Percentiles rank a stretch among this genome's conserved stretches.
Evolutionary conservation across 2,329 filamentous ascomycete species (phyloP).

Genomic region (Ceratocystiopsis sp.): DNA sequence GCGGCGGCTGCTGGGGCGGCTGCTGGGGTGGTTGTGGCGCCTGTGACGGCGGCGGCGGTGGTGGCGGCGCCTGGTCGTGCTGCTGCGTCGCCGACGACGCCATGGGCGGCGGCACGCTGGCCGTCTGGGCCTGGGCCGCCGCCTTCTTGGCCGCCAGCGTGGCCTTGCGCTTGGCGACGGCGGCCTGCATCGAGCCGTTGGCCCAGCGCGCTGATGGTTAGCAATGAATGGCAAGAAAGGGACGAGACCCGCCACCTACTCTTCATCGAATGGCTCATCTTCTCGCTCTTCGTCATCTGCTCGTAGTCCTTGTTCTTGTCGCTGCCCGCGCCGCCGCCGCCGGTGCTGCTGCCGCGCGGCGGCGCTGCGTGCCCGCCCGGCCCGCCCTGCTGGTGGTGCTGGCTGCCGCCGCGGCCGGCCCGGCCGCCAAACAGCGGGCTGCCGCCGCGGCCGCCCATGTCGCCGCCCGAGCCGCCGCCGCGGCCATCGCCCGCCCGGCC

Average conservation of each 20-base stretch:
- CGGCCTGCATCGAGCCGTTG: conserved; percentile 40
- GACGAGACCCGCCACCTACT: conserved; percentile 23
- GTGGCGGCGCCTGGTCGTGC: too few relatives aligned
- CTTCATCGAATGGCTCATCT: conserved; percentile 50
- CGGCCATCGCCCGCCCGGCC: background rate
- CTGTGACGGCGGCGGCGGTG: too few relatives aligned
- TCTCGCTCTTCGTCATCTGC: conserved; percentile 46
- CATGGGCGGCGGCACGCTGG: too few relatives aligned
- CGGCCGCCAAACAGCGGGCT: background rate
- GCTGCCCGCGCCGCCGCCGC: too few relatives aligned
- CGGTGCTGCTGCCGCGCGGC: background rate
- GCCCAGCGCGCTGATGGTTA: conserved; percentile 35
- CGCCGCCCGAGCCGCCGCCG: background rate
- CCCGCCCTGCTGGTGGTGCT: background rate
- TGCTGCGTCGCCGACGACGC: too few relatives aligned
- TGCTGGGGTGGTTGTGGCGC: too few relatives aligned
- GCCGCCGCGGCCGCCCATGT: background rate
- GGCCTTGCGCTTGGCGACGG: conserved; percentile 43
- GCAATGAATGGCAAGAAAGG: background rate
- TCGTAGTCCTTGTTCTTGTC: conserved; percentile 38
- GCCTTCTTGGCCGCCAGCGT: conserved; percentile 41
- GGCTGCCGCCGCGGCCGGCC: background rate
- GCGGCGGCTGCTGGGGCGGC: too few relatives aligned
- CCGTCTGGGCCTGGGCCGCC: conserved; percentile 6
- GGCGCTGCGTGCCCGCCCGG: background rate